Evolutionary conservation across 2,329 filamentous ascomycete species (phyloP).

Genomic region (Fusarium sambucinum): DNA sequence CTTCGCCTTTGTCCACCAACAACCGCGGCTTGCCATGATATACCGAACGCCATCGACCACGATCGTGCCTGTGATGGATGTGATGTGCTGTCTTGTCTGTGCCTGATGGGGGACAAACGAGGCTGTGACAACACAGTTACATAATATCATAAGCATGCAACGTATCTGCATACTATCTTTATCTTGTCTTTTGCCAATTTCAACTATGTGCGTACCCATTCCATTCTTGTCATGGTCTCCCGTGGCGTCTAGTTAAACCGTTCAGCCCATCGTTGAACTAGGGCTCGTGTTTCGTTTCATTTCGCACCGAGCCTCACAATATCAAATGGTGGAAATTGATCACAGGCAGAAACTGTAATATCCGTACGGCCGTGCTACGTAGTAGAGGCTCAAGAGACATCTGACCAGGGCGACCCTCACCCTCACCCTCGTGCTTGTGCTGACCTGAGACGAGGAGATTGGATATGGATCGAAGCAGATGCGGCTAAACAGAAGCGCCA

Average conservation of each 20-base stretch:
- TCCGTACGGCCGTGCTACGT: not conserved
- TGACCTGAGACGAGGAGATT: conserved; percentile 46
- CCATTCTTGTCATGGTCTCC: conserved; percentile 12
- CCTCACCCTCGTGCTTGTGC: conserved; percentile 37
- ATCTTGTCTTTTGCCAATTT: conserved; percentile 25
- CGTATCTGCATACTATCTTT: not conserved
- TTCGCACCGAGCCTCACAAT: conserved; percentile 19
- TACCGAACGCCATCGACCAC: conserved; percentile 33
- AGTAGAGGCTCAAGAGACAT: conserved; percentile 20
- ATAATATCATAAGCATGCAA: conserved; percentile 24
- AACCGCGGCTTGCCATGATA: conserved; percentile 43
- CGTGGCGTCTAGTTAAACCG: conserved; percentile 17
- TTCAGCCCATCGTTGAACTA: conserved; percentile 5
- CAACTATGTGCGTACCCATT: conserved; percentile 28
- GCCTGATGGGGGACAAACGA: conserved; percentile 7
- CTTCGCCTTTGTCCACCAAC: conserved; percentile 22
- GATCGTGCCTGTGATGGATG: conserved; percentile 10
- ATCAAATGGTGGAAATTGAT: conserved; percentile 23
- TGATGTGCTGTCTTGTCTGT: conserved; percentile 4
- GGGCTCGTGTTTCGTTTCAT: conserved; percentile 27
- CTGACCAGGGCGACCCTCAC: conserved; percentile 34
- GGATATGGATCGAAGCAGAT: conserved; percentile 42
- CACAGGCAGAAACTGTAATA: not conserved
- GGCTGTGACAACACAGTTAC: conserved; percentile 16
- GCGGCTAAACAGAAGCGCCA: conserved; percentile 45